phyloP scores from a whole-genome alignment of 2,329 filamentous ascomycete species.

The Pseudomassariella vexata region DNA sequence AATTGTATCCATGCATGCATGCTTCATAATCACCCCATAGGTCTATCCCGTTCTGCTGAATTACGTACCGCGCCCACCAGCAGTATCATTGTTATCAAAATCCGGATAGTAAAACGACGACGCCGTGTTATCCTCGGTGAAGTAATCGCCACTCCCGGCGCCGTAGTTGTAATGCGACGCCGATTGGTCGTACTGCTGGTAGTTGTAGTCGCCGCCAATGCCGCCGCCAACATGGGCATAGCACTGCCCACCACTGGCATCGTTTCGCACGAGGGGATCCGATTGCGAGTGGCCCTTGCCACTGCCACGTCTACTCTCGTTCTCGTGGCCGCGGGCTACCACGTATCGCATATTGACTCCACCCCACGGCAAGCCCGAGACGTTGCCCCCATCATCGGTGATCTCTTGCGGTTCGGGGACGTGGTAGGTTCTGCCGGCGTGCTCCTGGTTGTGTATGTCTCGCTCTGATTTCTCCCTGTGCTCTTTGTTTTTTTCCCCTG shows the following conservation, averaged over 20 bases:
- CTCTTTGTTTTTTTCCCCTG: slow-evolving; percentile 66
- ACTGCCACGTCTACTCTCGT: slow-evolving; percentile 37
- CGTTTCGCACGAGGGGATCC: too few relatives aligned
- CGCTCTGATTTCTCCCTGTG: slow-evolving; percentile 61
- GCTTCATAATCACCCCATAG: too few relatives aligned
- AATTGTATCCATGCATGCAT: too few relatives aligned
- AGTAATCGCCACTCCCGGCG: background rate
- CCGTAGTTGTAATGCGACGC: slow-evolving; percentile 2
- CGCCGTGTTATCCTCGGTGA: slow-evolving; percentile 2
- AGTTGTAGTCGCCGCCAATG: background rate
- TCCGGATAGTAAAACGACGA: slow-evolving; percentile 4
- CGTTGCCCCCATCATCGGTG: slow-evolving; percentile 41
- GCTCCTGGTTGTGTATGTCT: slow-evolving; percentile 55
- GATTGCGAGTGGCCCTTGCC: too few relatives aligned
- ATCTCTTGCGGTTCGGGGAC: slow-evolving; percentile 55
- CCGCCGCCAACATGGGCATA: too few relatives aligned
- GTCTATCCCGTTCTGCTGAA: too few relatives aligned
- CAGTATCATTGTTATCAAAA: slow-evolving; percentile 2
- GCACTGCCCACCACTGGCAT: background rate
- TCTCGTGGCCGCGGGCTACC: slow-evolving; percentile 44
- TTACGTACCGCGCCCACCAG: too few relatives aligned
- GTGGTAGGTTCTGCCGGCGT: slow-evolving; percentile 60
- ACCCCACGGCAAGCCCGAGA: slow-evolving; percentile 68
- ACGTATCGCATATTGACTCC: slow-evolving; percentile 56
- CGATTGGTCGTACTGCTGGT: background rate